Evolutionary conservation across 139 green algal genomes (phyloP).

Genomic region (Coccomyxa sp.): DNA sequence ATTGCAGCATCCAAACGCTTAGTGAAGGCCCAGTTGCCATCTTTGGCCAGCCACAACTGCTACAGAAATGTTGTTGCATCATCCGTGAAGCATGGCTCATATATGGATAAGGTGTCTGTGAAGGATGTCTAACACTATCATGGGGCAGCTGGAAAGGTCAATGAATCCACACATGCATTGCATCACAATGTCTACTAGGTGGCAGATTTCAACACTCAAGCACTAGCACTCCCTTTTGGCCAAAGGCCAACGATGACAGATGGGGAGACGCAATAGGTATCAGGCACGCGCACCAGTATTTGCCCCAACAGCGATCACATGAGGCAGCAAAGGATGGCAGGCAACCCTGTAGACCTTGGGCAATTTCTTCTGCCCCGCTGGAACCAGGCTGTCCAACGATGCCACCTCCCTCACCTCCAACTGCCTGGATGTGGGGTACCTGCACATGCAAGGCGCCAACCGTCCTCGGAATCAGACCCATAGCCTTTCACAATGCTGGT

Average conservation of each 20-base stretch:
- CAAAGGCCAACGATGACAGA: not conserved
- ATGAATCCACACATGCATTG: too few relatives aligned
- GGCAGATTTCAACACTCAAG: too few relatives aligned
- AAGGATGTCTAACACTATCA: too few relatives aligned
- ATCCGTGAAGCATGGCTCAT: too few relatives aligned
- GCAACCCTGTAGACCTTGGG: conserved; percentile 54
- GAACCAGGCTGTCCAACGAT: conserved; percentile 26
- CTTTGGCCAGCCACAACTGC: too few relatives aligned
- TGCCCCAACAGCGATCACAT: conserved; percentile 40
- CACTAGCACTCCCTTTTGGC: not conserved
- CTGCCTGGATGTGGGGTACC: conserved; percentile 8
- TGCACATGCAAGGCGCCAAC: not conserved
- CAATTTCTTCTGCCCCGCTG: conserved; percentile 40
- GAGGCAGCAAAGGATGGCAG: conserved; percentile 43
- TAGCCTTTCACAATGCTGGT: too few relatives aligned
- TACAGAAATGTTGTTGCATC: too few relatives aligned
- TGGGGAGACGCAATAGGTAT: not conserved
- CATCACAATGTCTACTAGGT: too few relatives aligned
- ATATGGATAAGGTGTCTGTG: too few relatives aligned
- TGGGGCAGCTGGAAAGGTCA: too few relatives aligned
- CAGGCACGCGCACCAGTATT: conserved; percentile 30
- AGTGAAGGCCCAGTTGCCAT: too few relatives aligned
- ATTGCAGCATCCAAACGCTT: not conserved
- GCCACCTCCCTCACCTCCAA: conserved; percentile 10
- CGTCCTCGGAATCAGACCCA: too few relatives aligned